Evolutionary conservation across 2,329 filamentous ascomycete genomes (phyloP).

Genomic region (Alternaria arborescens): DNA sequence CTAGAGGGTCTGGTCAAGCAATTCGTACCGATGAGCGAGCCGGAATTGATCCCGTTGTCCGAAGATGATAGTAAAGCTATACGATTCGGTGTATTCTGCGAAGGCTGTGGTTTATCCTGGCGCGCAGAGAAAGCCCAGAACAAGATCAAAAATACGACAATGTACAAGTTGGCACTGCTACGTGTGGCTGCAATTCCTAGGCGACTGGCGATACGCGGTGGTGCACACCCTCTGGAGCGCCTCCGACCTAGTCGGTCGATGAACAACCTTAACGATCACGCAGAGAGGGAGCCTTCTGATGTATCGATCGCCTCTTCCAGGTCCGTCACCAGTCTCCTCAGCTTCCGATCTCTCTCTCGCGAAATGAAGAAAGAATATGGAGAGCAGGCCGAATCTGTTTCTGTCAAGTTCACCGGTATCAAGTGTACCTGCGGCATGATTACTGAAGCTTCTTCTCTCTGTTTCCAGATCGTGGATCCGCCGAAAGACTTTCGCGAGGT

Average conservation of each 20-base stretch:
- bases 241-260: slow-evolving; percentile 26
- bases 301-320: slow-evolving; percentile 3
- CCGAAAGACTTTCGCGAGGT: slow-evolving; percentile 5
- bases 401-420: slow-evolving; percentile 33
- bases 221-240: slow-evolving; percentile 11
- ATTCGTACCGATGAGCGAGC: slow-evolving; percentile 39
- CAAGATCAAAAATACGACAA: slow-evolving; percentile 12
- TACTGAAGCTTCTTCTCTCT: slow-evolving; percentile 25
- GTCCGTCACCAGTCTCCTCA: slow-evolving; percentile 23
- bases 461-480: slow-evolving; percentile 33
- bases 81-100: slow-evolving; percentile 37
- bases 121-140: slow-evolving; percentile 20
- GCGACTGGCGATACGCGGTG: slow-evolving; percentile 13
- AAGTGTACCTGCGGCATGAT: slow-evolving; percentile 30
- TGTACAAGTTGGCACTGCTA: slow-evolving; percentile 15
- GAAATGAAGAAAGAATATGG: slow-evolving; percentile 24
- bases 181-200: slow-evolving; percentile 23
- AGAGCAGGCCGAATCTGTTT: slow-evolving; percentile 25
- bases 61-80: slow-evolving; percentile 18
- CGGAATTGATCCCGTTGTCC: slow-evolving; percentile 26
- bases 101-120: slow-evolving; percentile 35
- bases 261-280: slow-evolving; percentile 12
- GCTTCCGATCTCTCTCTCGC: slow-evolving; percentile 15
- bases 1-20: slow-evolving; percentile 28
- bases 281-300: neutral